These are phyloP conservation scores for Coemansia sp. DNA, from an alignment of 192 early-diverging fungal genomes.

Conservation along the genomic window DNA sequence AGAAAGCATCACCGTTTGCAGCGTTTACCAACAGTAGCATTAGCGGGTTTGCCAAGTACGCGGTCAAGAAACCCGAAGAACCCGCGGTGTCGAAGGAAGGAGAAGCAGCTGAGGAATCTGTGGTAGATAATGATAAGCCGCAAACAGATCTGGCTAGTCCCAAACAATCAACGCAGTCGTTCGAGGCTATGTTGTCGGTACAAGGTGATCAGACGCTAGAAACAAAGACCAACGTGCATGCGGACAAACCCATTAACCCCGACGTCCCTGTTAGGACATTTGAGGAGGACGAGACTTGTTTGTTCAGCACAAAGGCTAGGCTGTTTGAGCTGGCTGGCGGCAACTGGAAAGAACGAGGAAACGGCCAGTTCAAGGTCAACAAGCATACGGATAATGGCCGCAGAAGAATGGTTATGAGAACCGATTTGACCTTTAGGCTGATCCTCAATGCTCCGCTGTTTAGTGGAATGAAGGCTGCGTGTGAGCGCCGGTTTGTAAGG, in stretches of 20 bases:
- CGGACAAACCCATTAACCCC: background rate
- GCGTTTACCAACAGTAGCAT: slow-evolving; percentile 10
- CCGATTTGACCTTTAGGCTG: slow-evolving; percentile 43
- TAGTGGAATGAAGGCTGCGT: slow-evolving; percentile 30
- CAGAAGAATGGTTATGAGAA: slow-evolving; percentile 53
- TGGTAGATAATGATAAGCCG: background rate
- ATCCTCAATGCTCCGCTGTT: slow-evolving; percentile 53
- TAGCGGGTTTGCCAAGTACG: slow-evolving; percentile 51
- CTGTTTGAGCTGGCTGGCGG: slow-evolving; percentile 42
- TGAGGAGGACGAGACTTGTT: slow-evolving; percentile 55
- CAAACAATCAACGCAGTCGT: slow-evolving; percentile 11
- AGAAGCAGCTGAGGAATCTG: background rate
- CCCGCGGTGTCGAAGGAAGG: slow-evolving; percentile 1
- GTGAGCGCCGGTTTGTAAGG: slow-evolving; percentile 39
- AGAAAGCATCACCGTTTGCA: slow-evolving; percentile 33
- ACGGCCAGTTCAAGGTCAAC: slow-evolving; percentile 52
- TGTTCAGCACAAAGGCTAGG: slow-evolving; percentile 46
- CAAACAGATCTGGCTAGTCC: slow-evolving; percentile 2
- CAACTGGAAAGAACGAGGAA: slow-evolving; percentile 55
- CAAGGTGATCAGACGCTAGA: slow-evolving; percentile 38
- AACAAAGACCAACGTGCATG: background rate
- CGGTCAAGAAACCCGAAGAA: slow-evolving; percentile 12
- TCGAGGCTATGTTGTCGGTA: slow-evolving; percentile 42
- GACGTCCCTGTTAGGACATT: slow-evolving; percentile 31
- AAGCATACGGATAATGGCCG: slow-evolving; percentile 14